phyloP scores from a whole-genome alignment of 1,139 yeast species.

The Candida sp. region DNA sequence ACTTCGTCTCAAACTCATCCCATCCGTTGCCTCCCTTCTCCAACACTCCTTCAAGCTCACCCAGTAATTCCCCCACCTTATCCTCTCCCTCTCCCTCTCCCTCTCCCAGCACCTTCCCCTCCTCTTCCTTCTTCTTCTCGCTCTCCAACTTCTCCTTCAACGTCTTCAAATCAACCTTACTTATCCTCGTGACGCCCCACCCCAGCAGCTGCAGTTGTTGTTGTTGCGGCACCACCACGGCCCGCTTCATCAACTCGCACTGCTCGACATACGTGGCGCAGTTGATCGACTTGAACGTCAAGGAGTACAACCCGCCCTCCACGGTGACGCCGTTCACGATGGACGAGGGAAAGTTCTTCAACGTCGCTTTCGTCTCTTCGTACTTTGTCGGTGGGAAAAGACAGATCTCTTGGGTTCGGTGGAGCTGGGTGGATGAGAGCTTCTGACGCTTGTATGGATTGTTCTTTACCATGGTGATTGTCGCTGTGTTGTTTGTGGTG shows the following conservation, averaged over 20 bases:
- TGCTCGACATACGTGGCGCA: slow-evolving; percentile 44
- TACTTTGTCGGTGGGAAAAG: slow-evolving; percentile 31
- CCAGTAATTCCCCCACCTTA: slow-evolving; percentile 1
- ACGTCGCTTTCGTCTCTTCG: slow-evolving; percentile 36
- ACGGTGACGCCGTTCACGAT: slow-evolving; percentile 47
- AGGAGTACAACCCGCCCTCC: slow-evolving; percentile 50
- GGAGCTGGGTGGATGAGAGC: background rate
- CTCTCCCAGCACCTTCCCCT: background rate
- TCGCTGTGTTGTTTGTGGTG: background rate
- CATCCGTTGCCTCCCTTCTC: slow-evolving; percentile 18
- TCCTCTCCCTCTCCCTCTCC: too few relatives aligned
- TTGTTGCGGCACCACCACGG: too few relatives aligned
- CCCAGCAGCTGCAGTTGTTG: too few relatives aligned
- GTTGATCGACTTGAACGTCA: slow-evolving; percentile 47
- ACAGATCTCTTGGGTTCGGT: slow-evolving; percentile 6
- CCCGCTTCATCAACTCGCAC: slow-evolving; percentile 31
- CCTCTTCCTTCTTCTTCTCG: background rate
- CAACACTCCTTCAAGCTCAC: slow-evolving; percentile 21
- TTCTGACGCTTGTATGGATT: slow-evolving; percentile 6
- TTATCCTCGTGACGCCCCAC: slow-evolving; percentile 22
- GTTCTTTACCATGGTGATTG: slow-evolving; percentile 1
- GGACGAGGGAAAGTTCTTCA: slow-evolving; percentile 43
- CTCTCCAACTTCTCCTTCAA: slow-evolving; percentile 22
- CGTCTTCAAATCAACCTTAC: slow-evolving; percentile 20
- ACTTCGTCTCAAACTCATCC: slow-evolving; percentile 18